Evolutionary conservation across 1,284 basidiomycete genomes (phyloP), one percentile per base, ranked within the genome.

Genomic region (Earliella scabrosa): DNA sequence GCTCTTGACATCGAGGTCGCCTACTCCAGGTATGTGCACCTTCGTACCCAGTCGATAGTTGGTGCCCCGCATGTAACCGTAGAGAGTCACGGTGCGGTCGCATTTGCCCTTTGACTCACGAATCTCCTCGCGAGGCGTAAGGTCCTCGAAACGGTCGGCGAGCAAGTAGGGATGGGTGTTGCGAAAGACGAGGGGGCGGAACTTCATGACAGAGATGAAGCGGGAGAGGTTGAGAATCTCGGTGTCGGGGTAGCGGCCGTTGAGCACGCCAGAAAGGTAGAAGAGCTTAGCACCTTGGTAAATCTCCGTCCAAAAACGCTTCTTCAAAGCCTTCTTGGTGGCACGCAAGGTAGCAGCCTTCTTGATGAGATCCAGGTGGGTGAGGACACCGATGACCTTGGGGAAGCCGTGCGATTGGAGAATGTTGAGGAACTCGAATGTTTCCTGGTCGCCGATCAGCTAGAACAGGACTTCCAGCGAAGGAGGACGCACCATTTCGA

Each of bases 251-350:
- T 99, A 99, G 34, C 97, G 92, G 13, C 97, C 97, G 66, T 99
- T 99, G 65, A 99, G 85, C 41, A 99, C 95, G 16, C 97, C 97
- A 1, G 94, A 97, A 45, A 99, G 89, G 73, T 98, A 98, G 77
- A 99, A 99, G 16, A 99, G 87, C 73, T 98, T 99, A 44, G 97
- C 97, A 47, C 97, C 97, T 71, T 96, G 92, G 74, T 98, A 98
- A 16, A 99, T 98, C 73, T 99, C 97, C 0, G 97, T 95, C 97
- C 97, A 99, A 78, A 99, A 99, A n/a, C 97, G 92, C 72, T 95
- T 97, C 76, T 99, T 99, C 44, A 99, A 84, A 0, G 89, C 77
- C 71, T 98, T 98, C 79, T 99, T 99, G 50, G 95, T 96, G 46
- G 88, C 87, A 58, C 91, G 92, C 45, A 98, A 85, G 1, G 88